phyloP scores from a whole-genome alignment of 192 early-diverging fungal species.

The Coemansia sp. region DNA sequence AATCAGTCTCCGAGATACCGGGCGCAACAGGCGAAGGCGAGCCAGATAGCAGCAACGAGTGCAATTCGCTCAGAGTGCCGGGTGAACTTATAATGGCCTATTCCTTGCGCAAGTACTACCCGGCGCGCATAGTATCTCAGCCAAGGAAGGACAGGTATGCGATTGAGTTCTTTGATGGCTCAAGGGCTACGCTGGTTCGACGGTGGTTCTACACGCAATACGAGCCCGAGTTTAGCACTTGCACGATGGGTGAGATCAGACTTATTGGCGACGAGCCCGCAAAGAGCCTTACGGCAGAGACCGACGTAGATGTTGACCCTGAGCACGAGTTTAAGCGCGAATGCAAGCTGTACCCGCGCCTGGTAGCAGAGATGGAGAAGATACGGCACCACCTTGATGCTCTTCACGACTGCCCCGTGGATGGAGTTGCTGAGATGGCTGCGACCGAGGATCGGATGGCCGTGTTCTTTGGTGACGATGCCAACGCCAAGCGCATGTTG shows the following conservation, averaged over 20 bases:
- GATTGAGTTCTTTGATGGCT: conserved; percentile 45
- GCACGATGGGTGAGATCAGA: conserved; percentile 27
- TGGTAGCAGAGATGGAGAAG: conserved; percentile 19
- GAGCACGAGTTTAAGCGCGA: conserved; percentile 39
- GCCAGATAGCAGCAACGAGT: conserved; percentile 6
- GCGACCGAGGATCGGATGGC: conserved; percentile 28
- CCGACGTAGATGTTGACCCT: conserved; percentile 1
- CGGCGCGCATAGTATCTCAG: conserved; percentile 26
- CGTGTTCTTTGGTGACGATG: conserved; percentile 32
- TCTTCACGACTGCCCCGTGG: conserved; percentile 28
- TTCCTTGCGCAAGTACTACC: conserved; percentile 42
- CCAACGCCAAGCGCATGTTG: conserved; percentile 19
- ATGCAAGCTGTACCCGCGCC: conserved; percentile 5
- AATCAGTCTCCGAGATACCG: conserved; percentile 30
- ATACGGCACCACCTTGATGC: conserved; percentile 24
- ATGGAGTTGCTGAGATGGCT: conserved; percentile 12
- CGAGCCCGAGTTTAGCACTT: conserved; percentile 40
- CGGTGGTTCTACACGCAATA: conserved; percentile 40
- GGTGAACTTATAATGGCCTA: conserved; percentile 46
- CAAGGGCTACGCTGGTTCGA: conserved; percentile 7
- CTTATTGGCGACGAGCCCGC: conserved; percentile 40
- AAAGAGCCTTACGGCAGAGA: background rate
- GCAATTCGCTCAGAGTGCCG: conserved; percentile 25
- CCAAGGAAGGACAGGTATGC: conserved; percentile 13
- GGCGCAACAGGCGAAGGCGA: conserved; percentile 11